Percentiles rank a stretch among this genome's conserved stretches.
These are phyloP conservation scores for Podospora pseudopauciseta DNA, from an alignment of 495 filamentous ascomycete species.

Conservation along the genomic window DNA sequence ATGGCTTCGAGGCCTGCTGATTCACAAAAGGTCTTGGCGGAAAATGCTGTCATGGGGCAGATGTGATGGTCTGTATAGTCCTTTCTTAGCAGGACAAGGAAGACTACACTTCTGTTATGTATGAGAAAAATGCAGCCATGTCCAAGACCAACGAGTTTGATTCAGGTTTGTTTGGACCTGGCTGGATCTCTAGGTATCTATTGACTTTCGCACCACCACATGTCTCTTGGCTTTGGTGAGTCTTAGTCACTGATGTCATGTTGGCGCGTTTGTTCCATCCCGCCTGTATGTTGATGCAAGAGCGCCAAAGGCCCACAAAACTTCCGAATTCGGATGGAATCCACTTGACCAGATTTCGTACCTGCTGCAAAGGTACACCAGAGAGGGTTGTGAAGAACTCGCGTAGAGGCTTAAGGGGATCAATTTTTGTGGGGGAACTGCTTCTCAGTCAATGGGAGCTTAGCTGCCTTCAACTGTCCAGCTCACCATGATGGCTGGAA, in stretches of 20 bases:
- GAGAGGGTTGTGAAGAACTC: not conserved
- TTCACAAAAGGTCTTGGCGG: too few relatives aligned
- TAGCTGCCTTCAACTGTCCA: not conserved
- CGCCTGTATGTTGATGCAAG: not conserved
- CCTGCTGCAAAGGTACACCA: not conserved
- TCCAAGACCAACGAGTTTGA: too few relatives aligned
- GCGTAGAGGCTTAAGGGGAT: too few relatives aligned
- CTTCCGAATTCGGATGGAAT: conserved; percentile 16
- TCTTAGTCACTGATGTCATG: conserved; percentile 10
- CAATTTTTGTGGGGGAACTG: not conserved
- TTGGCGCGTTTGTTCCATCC: not conserved
- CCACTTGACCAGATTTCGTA: not conserved
- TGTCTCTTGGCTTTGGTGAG: not conserved
- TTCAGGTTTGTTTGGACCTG: too few relatives aligned
- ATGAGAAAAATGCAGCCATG: too few relatives aligned
- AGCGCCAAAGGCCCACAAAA: conserved; percentile 2
- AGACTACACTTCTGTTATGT: too few relatives aligned
- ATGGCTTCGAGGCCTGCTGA: too few relatives aligned
- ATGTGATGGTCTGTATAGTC: too few relatives aligned
- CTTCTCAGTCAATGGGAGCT: not conserved
- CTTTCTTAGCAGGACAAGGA: too few relatives aligned
- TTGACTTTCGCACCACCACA: not conserved
- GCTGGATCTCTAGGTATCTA: too few relatives aligned
- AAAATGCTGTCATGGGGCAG: too few relatives aligned
- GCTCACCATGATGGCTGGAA: not conserved